phyloP scores from a whole-genome alignment of 2,329 filamentous ascomycete genomes.

The Aspergillus pseudotamarii region DNA sequence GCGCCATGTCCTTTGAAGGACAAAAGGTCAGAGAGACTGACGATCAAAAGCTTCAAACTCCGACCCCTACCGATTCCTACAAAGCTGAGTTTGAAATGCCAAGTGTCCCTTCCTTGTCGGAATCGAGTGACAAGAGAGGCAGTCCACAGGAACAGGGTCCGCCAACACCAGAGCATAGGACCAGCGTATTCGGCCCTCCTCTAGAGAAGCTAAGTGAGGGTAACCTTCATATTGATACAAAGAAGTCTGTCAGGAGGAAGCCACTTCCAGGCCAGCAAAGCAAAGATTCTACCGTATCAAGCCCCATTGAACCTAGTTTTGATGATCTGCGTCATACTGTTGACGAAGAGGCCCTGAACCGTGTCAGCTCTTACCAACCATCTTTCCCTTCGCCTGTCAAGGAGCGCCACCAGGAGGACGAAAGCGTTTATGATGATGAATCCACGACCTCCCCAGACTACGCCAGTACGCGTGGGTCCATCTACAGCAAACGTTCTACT shows the following conservation, averaged over 20 bases:
- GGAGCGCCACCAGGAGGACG: conserved; percentile 35
- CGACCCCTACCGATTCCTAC: conserved; percentile 37
- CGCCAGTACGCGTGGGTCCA: conserved; percentile 68
- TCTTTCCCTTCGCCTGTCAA: conserved; percentile 31
- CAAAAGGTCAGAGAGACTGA: conserved; percentile 41
- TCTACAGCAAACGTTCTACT: conserved; percentile 45
- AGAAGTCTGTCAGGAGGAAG: conserved; percentile 54
- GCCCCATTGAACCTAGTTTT: conserved; percentile 37
- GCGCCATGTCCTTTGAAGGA: conserved; percentile 40
- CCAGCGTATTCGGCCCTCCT: conserved; percentile 10
- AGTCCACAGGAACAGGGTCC: conserved; percentile 32
- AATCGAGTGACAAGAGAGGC: conserved; percentile 15
- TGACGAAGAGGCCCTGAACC: conserved; percentile 54
- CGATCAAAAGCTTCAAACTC: conserved; percentile 43
- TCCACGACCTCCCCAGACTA: conserved; percentile 74
- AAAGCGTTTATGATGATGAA: conserved; percentile 60
- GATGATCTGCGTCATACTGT: conserved; percentile 48
- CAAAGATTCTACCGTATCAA: conserved; percentile 20
- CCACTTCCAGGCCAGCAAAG: conserved; percentile 50
- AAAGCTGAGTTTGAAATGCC: conserved; percentile 3
- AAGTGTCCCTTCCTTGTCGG: conserved; percentile 7
- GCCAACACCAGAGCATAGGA: conserved; percentile 20
- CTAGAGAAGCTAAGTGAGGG: conserved; percentile 11
- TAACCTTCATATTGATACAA: conserved; percentile 40
- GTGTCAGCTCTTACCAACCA: conserved; percentile 41